Percentiles rank a stretch among this genome's conserved stretches.
Conservation (phyloP, 2,329 filamentous ascomycete species). For the Penicillium thymicola region DNA sequence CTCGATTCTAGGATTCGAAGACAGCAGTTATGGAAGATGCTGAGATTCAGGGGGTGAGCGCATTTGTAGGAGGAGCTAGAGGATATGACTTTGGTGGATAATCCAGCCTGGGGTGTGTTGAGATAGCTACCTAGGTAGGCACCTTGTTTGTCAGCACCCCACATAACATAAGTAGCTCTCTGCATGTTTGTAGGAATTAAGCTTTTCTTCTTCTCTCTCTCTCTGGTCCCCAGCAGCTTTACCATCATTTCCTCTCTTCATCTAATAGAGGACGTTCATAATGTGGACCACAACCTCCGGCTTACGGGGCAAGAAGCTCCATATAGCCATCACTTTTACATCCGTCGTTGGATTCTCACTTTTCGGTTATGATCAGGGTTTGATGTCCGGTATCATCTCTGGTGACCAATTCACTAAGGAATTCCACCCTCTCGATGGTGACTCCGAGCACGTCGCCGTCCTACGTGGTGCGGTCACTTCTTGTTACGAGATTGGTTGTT, state of each 20-base stretch:
- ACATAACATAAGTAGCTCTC: too few species aligned
- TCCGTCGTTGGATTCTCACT: conserved; percentile 53
- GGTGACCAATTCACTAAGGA: conserved; percentile 25
- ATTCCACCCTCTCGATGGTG: conserved; percentile 21
- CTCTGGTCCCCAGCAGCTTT: neutral
- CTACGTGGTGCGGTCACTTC: conserved; percentile 52
- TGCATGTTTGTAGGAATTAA: too few species aligned
- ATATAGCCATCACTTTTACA: conserved; percentile 27
- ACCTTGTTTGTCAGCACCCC: too few species aligned
- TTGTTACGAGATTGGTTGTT: conserved; percentile 51
- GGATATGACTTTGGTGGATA: too few species aligned
- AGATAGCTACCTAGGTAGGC: too few species aligned
- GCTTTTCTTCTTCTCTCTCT: neutral
- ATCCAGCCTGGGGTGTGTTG: too few species aligned
- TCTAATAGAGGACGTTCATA: conserved; percentile 2
- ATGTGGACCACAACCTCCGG: conserved; percentile 34
- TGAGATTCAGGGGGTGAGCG: too few species aligned
- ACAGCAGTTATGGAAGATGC: too few species aligned
- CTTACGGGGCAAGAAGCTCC: conserved; percentile 25
- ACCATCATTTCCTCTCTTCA: neutral
- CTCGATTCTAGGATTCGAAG: too few species aligned
- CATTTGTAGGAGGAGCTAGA: too few species aligned
- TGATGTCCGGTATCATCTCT: conserved; percentile 33
- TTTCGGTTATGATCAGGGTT: conserved; percentile 38
- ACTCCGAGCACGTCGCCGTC: conserved; percentile 33